Conservation (phyloP, 1,284 basidiomycete genomes). For the Abortiporus biennis region DNA sequence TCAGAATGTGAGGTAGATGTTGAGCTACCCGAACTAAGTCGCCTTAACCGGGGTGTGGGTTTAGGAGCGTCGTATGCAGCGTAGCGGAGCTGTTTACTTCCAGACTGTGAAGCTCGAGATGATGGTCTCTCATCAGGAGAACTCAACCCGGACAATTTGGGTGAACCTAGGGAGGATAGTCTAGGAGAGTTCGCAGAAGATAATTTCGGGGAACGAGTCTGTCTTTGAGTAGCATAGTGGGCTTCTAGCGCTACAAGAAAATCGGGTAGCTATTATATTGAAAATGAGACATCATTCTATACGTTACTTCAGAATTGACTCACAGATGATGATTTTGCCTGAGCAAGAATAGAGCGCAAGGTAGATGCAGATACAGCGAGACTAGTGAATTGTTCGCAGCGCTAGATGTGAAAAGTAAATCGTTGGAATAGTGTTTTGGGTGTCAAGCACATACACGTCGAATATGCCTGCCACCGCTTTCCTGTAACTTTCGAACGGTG, state of each 20-base stretch:
- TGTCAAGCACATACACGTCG: constrained; percentile 35
- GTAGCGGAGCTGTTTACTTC: constrained; percentile 57
- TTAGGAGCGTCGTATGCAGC: constrained; percentile 62
- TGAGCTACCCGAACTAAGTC: constrained; percentile 21
- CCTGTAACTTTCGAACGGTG: constrained; percentile 36
- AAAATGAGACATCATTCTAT: neutral
- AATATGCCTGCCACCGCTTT: constrained; percentile 45
- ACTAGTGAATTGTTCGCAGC: constrained; percentile 58
- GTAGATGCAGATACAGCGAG: constrained; percentile 36
- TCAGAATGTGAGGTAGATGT: constrained; percentile 17
- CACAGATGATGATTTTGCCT: constrained; percentile 46
- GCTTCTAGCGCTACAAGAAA: constrained; percentile 49
- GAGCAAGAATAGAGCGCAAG: constrained; percentile 39
- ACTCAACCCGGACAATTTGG: constrained; percentile 7
- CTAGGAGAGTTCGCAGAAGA: constrained; percentile 13
- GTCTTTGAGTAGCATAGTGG: constrained; percentile 14
- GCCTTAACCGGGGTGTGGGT: constrained; percentile 37
- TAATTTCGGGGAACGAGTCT: neutral
- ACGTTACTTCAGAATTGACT: constrained; percentile 15
- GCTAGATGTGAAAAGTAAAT: constrained; percentile 31
- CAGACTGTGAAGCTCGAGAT: constrained; percentile 21
- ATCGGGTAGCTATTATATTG: constrained; percentile 53
- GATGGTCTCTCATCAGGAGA: constrained; percentile 28
- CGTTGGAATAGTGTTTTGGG: constrained; percentile 6
- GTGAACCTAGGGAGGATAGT: constrained; percentile 15